Conservation (phyloP, 805 yeast genomes). For the Metschnikowia sp. region DNA sequence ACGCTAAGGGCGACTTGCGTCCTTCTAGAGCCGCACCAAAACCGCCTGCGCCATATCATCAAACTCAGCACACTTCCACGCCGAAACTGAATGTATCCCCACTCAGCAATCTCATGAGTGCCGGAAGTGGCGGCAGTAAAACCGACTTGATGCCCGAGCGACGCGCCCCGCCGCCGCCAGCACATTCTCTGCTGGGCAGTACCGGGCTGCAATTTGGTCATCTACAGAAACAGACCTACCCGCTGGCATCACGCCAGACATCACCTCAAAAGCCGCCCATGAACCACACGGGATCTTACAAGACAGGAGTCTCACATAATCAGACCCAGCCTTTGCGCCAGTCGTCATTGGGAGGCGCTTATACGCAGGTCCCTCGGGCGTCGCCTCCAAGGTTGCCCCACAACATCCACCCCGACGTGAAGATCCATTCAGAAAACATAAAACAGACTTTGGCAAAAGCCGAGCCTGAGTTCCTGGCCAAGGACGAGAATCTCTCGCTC, state of each 20-base stretch:
- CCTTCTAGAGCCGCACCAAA: conserved; percentile 43
- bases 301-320: conserved; percentile 12
- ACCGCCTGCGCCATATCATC: conserved; percentile 42
- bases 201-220: not conserved
- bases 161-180: conserved; percentile 57
- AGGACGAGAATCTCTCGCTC: conserved; percentile 6
- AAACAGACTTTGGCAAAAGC: conserved; percentile 22
- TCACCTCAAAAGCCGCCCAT: not conserved
- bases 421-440: conserved; percentile 26
- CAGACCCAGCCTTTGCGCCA: conserved; percentile 14
- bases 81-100: conserved; percentile 25
- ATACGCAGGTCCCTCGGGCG: conserved; percentile 16
- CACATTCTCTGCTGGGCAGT: not conserved
- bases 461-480: not conserved
- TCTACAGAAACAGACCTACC: not conserved
- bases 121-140: conserved; percentile 9
- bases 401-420: conserved; percentile 32
- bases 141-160: conserved; percentile 45
- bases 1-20: conserved; percentile 19
- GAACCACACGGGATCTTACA: not conserved
- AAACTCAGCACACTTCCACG: conserved; percentile 18
- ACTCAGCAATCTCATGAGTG: conserved; percentile 28
- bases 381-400: conserved; percentile 31
- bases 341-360: conserved; percentile 25
- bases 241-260: not conserved